Evolutionary conservation across 139 green algal species (phyloP).

Genomic region (Picochlorum sp.): DNA sequence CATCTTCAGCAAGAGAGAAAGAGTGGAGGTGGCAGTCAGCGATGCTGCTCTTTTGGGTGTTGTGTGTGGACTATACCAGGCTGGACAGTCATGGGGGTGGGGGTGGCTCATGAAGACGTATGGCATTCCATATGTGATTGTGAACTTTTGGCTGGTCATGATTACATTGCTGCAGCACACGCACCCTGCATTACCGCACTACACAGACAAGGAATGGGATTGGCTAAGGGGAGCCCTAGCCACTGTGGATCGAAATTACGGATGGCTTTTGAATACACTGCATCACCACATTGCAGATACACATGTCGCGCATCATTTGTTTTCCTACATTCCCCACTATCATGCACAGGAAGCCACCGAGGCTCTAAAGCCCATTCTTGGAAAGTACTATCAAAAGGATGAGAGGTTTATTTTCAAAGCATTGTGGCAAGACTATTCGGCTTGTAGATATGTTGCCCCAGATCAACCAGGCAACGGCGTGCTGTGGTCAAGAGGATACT

Average conservation of each 20-base stretch:
- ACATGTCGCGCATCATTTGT: slow-evolving; percentile 87
- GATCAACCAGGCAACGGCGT: slow-evolving; percentile 35
- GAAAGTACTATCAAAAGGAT: slow-evolving; percentile 64
- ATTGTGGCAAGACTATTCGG: slow-evolving; percentile 51
- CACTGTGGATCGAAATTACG: slow-evolving; percentile 79
- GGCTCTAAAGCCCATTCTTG: slow-evolving; percentile 61
- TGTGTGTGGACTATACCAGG: slow-evolving; percentile 25
- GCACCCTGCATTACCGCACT: slow-evolving; percentile 40
- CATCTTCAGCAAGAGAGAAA: slow-evolving; percentile 78
- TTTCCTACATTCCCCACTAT: slow-evolving; percentile 88
- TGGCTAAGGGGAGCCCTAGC: slow-evolving; percentile 80
- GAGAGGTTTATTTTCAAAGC: slow-evolving; percentile 44
- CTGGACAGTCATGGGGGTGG: slow-evolving; percentile 42
- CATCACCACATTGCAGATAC: slow-evolving; percentile 86
- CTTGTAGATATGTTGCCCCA: slow-evolving; percentile 34
- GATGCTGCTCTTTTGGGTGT: slow-evolving; percentile 46
- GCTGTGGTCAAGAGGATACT: slow-evolving; percentile 29
- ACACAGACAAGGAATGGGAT: slow-evolving; percentile 63
- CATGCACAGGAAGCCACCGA: slow-evolving; percentile 75
- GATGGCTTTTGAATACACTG: slow-evolving; percentile 55
- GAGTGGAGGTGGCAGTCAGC: slow-evolving; percentile 48
- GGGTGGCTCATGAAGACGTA: slow-evolving; percentile 68
- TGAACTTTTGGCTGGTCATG: slow-evolving; percentile 77
- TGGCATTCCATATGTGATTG: slow-evolving; percentile 67
- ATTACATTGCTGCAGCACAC: slow-evolving; percentile 84